These are phyloP conservation scores for Penicillium sp. DNA, from an alignment of 2,329 filamentous ascomycete genomes.

Conservation along the genomic window DNA sequence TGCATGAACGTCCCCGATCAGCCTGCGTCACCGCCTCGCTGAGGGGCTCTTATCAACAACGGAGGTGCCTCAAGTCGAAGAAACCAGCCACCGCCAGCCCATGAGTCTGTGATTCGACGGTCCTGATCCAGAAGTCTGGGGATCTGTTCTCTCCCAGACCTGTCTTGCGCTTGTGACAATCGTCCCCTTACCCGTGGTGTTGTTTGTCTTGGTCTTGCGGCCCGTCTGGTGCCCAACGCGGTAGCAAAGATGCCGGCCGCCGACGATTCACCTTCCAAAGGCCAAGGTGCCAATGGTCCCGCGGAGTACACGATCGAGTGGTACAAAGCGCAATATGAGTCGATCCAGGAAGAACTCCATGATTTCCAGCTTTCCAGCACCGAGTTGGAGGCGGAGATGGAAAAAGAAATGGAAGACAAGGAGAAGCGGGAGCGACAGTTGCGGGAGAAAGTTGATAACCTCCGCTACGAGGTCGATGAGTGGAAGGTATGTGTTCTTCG, in stretches of 20 bases:
- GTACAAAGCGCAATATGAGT: slow-evolving; percentile 95
- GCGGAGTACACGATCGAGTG: slow-evolving; percentile 74
- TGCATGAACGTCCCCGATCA: slow-evolving; percentile 12
- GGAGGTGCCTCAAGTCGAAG: slow-evolving; percentile 10
- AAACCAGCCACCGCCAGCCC: slow-evolving; percentile 10
- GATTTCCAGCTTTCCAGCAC: slow-evolving; percentile 93
- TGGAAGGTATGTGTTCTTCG: slow-evolving; percentile 67
- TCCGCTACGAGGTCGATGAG: slow-evolving; percentile 88
- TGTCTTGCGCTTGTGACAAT: neutral
- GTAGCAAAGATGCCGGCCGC: slow-evolving; percentile 32
- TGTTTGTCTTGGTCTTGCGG: slow-evolving; percentile 11
- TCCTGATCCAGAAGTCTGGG: neutral
- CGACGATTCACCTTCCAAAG: slow-evolving; percentile 35
- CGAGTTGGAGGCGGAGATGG: slow-evolving; percentile 87
- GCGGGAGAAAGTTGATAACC: slow-evolving; percentile 76
- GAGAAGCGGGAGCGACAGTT: slow-evolving; percentile 85
- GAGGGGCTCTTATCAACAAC: slow-evolving; percentile 26
- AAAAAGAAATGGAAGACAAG: slow-evolving; percentile 91
- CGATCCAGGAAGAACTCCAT: slow-evolving; percentile 80
- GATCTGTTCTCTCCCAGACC: neutral
- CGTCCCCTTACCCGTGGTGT: slow-evolving; percentile 3
- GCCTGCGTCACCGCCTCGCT: slow-evolving; percentile 34
- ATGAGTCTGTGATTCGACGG: slow-evolving; percentile 12
- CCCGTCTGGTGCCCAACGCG: slow-evolving; percentile 19
- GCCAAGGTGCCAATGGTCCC: slow-evolving; percentile 35